Base-by-base conservation (phyloP, 805 yeast species). In the Saturnispora diversa region DNA sequence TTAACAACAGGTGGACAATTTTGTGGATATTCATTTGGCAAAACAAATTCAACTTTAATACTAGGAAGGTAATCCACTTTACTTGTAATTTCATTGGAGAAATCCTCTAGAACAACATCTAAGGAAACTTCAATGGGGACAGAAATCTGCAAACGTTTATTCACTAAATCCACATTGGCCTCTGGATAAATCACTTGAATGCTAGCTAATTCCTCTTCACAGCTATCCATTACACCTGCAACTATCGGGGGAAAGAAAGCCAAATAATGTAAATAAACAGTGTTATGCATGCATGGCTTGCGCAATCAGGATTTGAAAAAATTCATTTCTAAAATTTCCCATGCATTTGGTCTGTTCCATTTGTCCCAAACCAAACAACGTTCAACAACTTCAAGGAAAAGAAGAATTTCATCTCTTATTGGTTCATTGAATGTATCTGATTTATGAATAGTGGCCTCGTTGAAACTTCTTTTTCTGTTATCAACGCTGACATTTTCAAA, bases 111-210 rank as follows among this genome's bases (percentile, higher is more conserved):
- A 4, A 42, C 35, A 21, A 66, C 42, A 6, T 37, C 23, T 4
- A 59, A 31, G 2, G 51, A 56, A 4, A 39, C 21, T 1, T 55
- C 59, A 9, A 56, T 37, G 1, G 34, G 43, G 9, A 63, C 40
- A 0, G 63, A 62, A 3, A 68, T 53, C 3, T 33, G 42, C 1
- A 71, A 70, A 1, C 47, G 10, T 9, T 20, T 44, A 13, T 30
- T 15, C 0, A 6, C 35, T 3, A 15, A 2, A 16, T 36, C 26
- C 4, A 54, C 43, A 25, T 16, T 35, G 5, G 56, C 50, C 39
- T 71, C 69, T 1, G 71, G 71, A 44, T 56, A 72, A 1, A 72
- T 72, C 0, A 66, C 64, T 35, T 42, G 40, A 30, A 72, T 44
- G 4, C 68, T 62, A 28, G 59, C 64, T 13, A 72, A 54, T 44